Base-by-base conservation (phyloP, 1,284 basidiomycete genomes). In the Vanrija humicola region DNA sequence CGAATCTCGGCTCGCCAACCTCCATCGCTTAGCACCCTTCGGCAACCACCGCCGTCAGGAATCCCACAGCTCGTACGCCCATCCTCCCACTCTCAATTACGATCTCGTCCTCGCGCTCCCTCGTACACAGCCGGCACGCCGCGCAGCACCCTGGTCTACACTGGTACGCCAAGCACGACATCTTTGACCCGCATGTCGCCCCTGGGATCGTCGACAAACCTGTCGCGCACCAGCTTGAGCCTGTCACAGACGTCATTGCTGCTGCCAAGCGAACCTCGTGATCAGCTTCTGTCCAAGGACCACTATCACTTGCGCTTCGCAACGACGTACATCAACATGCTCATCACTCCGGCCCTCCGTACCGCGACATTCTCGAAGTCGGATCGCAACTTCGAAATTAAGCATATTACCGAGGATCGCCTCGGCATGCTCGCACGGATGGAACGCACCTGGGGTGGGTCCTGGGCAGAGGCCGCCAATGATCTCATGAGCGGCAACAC, bases 361-460 rank as follows among this genome's bases (percentile, higher is more conserved):
- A 61, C 55, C 1, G 61, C 64, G 12, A 55, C 51, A 44, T 69
- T 65, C 34, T 59, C 59, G 1, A 59, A 58, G 39, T 66, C 59
- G 38, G 63, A 64, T 21, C 70, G 65, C 46, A 65, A 64, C 34
- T 38, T 53, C 16, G 70, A 68, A 46, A 62, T 74, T 49, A 63
- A 61, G 48, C 53, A 86, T 52, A 84, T 88, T 65, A 85, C 89
- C 9, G 87, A 90, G 72, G 75, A 82, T 16, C 80, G 87, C 48
- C 75, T 87, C 61, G 77, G 82, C 10, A 74, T 80, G 3, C 74
- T 91, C 52, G 79, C 78, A 19, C 78, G 87, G 48, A 77, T 88
- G 63, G 88, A 90, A 70, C 80, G 85, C 43, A 81, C 86, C 6
- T 89, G 88, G 88, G 82, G 81, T 0, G 82, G 81, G 61, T 82